These are phyloP conservation scores for Rhypophila decipiens DNA, from an alignment of 495 filamentous ascomycete genomes.

Conservation along the genomic window DNA sequence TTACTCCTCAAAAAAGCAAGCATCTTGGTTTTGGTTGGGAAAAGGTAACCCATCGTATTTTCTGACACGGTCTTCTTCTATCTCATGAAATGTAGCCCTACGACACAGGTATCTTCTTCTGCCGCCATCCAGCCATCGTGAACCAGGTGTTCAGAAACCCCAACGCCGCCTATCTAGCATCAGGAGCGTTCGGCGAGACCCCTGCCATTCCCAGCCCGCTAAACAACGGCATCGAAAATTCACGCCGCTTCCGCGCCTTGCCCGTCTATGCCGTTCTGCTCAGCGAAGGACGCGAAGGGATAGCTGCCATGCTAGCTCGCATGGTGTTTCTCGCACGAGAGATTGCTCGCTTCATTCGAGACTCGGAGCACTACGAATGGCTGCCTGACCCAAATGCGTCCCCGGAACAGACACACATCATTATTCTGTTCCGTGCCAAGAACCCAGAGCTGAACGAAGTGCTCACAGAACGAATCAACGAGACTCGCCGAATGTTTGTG, in stretches of 20 bases:
- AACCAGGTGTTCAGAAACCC: slow-evolving; percentile 70
- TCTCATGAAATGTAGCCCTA: slow-evolving; percentile 53
- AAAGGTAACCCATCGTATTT: too few relatives aligned
- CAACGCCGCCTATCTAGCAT: slow-evolving; percentile 74
- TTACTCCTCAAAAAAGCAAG: not conserved
- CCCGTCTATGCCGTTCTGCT: slow-evolving; percentile 78
- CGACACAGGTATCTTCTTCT: slow-evolving; percentile 86
- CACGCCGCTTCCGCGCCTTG: slow-evolving; percentile 79
- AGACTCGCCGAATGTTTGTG: slow-evolving; percentile 68
- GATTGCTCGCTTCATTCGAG: slow-evolving; percentile 56
- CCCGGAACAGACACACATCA: slow-evolving; percentile 54
- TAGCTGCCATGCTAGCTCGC: slow-evolving; percentile 61
- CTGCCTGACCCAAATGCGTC: slow-evolving; percentile 44
- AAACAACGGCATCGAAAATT: slow-evolving; percentile 88
- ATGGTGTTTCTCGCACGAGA: slow-evolving; percentile 65
- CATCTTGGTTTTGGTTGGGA: too few relatives aligned
- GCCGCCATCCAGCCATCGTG: slow-evolving; percentile 51
- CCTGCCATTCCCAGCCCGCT: slow-evolving; percentile 67
- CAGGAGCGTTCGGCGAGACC: slow-evolving; percentile 19
- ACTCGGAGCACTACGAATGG: slow-evolving; percentile 54
- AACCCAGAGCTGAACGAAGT: slow-evolving; percentile 57
- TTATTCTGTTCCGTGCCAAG: slow-evolving; percentile 75
- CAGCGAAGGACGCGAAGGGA: slow-evolving; percentile 67
- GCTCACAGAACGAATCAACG: slow-evolving; percentile 67
- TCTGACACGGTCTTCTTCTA: not conserved